Base-by-base conservation (phyloP, 331 rosid genomes). In the Arachis monticola region DNA sequence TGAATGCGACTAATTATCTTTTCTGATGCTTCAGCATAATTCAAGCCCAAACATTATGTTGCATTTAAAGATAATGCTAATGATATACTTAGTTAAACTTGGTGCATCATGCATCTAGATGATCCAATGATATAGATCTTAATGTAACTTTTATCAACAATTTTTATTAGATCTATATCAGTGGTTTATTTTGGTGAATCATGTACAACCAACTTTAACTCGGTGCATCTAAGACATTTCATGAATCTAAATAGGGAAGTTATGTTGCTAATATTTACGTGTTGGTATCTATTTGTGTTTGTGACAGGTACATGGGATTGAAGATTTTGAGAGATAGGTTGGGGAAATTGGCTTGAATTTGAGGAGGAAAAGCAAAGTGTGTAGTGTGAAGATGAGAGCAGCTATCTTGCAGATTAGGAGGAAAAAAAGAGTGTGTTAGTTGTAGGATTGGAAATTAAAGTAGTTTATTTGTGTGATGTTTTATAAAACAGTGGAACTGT, bases 261-360 rank as follows among this genome's bases (percentile, higher is more conserved):
- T 70, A 38, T 81, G 69, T 13, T 70, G 50, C 47, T 7, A 0
- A 63, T 14, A 13, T 17, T 60, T 83, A 22, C 66, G 9, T 44
- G 66, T 10, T 32, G 40, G 45, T 73, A 56, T 77, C 61, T 41
- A 3, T 73, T 48, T 30, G 45, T 46, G 77, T 77, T 59, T 78
- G 69, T 81, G 40, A 51, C 92, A 95, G 97, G 97, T 95, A 95
- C 88, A 88, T 92, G 95, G 99, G 97, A 70, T 69, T 86, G 83
- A 92, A 92, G 88, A 95, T 90, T 74, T 80, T 92, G 87, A 84
- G 87, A 84, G 79, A 86, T 11, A 92, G 97, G 84, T 78, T 90
- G 85, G 96, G 93, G 79, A 83, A 81, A 58, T 73, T 77, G 61
- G 86, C 87, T 79, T 92, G 96, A 80, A 78, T 74, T 79, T 72